Evolutionary conservation across 192 early-diverging fungal genomes (phyloP).

Genomic region (Rhizophagus prolifer): DNA sequence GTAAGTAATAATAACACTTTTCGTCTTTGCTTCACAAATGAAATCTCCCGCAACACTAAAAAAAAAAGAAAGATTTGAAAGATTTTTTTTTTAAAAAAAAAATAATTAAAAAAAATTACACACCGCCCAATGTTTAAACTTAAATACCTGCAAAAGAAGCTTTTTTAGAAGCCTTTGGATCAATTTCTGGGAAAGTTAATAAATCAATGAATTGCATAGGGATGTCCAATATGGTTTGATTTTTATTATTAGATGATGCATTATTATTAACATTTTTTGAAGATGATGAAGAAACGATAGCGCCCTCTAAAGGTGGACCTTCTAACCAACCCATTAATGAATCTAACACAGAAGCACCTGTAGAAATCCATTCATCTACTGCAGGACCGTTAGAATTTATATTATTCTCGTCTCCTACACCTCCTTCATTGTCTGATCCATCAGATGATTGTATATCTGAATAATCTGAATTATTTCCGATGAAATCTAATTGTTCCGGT

Average conservation of each 20-base stretch:
- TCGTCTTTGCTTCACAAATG: conserved; percentile 50
- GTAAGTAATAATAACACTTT: conserved; percentile 46
- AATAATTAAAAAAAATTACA: neutral
- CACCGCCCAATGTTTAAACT: too few species aligned
- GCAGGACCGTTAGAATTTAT: neutral
- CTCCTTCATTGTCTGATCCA: neutral
- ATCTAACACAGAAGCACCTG: conserved; percentile 26
- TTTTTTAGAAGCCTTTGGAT: conserved; percentile 36
- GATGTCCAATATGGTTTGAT: conserved; percentile 39
- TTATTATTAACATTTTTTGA: conserved; percentile 28
- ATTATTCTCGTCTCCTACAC: neutral
- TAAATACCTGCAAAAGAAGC: conserved; percentile 37
- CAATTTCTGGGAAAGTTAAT: conserved; percentile 49
- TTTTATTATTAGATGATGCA: conserved; percentile 32
- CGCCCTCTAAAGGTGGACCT: conserved; percentile 27
- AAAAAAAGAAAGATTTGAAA: conserved; percentile 17
- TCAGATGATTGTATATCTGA: neutral
- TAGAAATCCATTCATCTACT: neutral
- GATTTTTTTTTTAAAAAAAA: neutral
- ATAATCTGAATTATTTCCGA: neutral
- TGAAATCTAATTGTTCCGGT: conserved; percentile 9
- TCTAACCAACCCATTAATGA: conserved; percentile 38
- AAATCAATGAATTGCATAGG: conserved; percentile 51
- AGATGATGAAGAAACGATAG: neutral
- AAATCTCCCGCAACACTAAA: conserved; percentile 47